phyloP scores from a whole-genome alignment of 192 early-diverging fungal species.

The Chytriomyces confervae region DNA sequence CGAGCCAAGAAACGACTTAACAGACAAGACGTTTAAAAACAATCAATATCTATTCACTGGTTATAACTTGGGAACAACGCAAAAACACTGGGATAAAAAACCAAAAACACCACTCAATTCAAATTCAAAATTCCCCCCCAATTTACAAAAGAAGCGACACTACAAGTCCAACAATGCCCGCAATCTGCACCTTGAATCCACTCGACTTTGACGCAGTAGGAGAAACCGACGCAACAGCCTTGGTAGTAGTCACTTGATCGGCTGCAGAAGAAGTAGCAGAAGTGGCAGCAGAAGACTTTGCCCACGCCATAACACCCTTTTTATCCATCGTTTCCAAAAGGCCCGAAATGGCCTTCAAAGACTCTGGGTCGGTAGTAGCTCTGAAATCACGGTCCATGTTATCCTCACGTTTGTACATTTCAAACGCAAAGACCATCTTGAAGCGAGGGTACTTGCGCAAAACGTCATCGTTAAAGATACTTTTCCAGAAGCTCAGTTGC shows the following conservation, averaged over 20 bases:
- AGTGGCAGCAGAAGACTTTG: neutral
- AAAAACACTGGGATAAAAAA: too few relatives aligned
- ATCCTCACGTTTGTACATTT: slow-evolving; percentile 16
- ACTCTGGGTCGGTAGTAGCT: neutral
- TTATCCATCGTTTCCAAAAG: neutral
- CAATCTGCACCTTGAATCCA: neutral
- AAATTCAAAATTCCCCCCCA: too few relatives aligned
- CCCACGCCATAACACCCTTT: neutral
- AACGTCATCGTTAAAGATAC: slow-evolving; percentile 7
- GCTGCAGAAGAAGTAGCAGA: neutral
- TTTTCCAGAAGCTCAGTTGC: slow-evolving; percentile 17
- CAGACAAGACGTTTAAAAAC: too few relatives aligned
- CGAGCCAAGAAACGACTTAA: too few relatives aligned
- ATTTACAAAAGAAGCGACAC: too few relatives aligned
- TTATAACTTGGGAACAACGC: too few relatives aligned
- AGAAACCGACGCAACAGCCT: neutral
- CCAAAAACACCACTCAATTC: too few relatives aligned
- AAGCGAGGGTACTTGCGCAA: neutral
- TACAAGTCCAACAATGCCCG: too few relatives aligned
- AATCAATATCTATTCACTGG: too few relatives aligned
- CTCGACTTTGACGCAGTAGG: neutral
- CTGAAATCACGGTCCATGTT: slow-evolving; percentile 7
- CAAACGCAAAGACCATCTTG: slow-evolving; percentile 22
- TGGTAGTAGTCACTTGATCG: neutral
- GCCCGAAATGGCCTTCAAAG: neutral